Evolutionary conservation across 2,329 filamentous ascomycete genomes (phyloP), one percentile per base, ranked within the genome.

Genomic region (Fusarium tricinctum): DNA sequence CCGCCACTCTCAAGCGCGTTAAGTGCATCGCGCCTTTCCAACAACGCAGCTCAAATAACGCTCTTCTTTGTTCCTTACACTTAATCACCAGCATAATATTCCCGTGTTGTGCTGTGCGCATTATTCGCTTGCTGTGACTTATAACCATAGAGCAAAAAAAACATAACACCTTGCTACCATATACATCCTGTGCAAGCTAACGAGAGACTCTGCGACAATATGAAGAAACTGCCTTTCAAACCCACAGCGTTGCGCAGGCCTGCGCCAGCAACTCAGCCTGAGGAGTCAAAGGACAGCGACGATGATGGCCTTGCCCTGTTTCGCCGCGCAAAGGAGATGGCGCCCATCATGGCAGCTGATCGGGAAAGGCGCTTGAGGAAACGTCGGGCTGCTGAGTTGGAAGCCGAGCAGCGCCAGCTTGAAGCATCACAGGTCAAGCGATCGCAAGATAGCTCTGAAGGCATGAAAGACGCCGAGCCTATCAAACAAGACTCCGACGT

Each of bases 191-290:
- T 58, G 42, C 40, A 54, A 39, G 63, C 63, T 60, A 58, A 70
- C 57, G 38, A 46, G 40, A 42, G 14, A 48, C 39, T 43, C 19
- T 45, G 38, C 26, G 49, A 47, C 47, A 50, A 77, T 68, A 78
- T 77, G 65, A 81, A 81, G 71, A 80, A 78, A 62, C 79, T 85
- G 2, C 84, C 83, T 1, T 85, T 85, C 74, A 85, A 85, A 64
- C 82, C 82, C 14, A 85, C 83, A 3, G 82, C 79, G 20, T 74
- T 81, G 65, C 81, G 78, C 45, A 76, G 74, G 39, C 73, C 73
- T 17, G 68, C 65, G 23, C 73, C 78, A n/a, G 56, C 73, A 17
- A 62, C 68, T 19, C 58, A 62, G 28, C 22, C 56, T 9, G 62
- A 68, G 3, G 56, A 70, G 4, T 56, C 63, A 33, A 63, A 69